Evolutionary conservation across 2,329 filamentous ascomycete species (phyloP).

Genomic region (Diplodia mutila): DNA sequence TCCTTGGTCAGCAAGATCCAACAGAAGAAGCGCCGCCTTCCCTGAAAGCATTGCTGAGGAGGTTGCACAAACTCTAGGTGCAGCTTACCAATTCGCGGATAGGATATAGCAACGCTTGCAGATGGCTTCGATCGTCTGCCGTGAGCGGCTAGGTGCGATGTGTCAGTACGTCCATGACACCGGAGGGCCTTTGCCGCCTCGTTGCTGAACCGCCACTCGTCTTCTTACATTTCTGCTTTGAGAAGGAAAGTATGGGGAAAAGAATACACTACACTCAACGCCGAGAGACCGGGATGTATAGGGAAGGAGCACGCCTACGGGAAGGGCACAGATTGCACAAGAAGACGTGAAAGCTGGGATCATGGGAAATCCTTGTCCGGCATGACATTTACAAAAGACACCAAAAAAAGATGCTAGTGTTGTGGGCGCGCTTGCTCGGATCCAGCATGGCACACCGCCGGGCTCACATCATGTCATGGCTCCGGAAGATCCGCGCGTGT

Average conservation of each 20-base stretch:
- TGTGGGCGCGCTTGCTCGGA: conserved; percentile 13
- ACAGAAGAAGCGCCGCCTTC: neutral
- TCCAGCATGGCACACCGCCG: conserved; percentile 12
- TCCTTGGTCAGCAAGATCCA: neutral
- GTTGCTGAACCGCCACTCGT: neutral
- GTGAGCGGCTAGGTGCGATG: neutral
- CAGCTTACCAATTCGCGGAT: neutral
- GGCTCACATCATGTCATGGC: conserved; percentile 9
- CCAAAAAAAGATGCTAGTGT: neutral
- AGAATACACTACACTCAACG: neutral
- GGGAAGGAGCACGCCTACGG: neutral
- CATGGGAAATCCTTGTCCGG: neutral
- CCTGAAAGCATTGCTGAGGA: neutral
- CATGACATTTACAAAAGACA: neutral
- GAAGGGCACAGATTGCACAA: neutral
- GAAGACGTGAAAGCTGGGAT: neutral
- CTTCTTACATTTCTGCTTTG: conserved; percentile 3
- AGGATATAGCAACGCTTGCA: neutral
- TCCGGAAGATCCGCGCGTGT: conserved; percentile 17
- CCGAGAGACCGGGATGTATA: neutral
- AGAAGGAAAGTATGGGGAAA: neutral
- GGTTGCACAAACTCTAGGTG: neutral
- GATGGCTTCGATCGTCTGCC: neutral
- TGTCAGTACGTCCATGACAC: neutral
- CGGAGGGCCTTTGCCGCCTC: neutral